A percentile compares a stretch with the other conserved stretches of the same genome.
Conservation (phyloP, 345 rosid genomes). For the Ricinus communis region DNA sequence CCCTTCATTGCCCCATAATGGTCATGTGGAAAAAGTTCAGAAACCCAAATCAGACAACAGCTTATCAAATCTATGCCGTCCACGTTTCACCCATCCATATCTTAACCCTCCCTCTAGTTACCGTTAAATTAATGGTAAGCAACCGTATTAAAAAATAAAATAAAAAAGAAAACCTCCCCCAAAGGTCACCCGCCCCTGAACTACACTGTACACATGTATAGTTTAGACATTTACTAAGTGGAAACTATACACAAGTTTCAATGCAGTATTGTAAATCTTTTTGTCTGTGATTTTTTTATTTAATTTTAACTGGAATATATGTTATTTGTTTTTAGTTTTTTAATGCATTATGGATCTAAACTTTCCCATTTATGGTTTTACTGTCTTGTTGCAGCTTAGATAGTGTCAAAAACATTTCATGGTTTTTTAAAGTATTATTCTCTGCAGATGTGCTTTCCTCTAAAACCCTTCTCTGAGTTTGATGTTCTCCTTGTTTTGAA, state of each 20-base stretch:
- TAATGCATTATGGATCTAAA: slow-evolving; percentile 38
- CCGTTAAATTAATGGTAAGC: slow-evolving; percentile 24
- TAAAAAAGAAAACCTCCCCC: background rate
- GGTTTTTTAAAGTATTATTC: slow-evolving; percentile 28
- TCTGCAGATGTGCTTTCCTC: slow-evolving; percentile 12
- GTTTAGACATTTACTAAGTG: background rate
- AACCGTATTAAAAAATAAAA: slow-evolving; percentile 16
- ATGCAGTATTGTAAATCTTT: background rate
- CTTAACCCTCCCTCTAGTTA: background rate
- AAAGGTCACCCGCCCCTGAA: background rate
- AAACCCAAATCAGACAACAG: slow-evolving; percentile 22
- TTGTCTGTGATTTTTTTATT: background rate
- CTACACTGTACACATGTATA: no score
- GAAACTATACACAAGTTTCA: slow-evolving; percentile 5
- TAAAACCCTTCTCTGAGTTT: slow-evolving; percentile 6
- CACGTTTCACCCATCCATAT: slow-evolving; percentile 15
- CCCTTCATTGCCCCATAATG: slow-evolving; percentile 13
- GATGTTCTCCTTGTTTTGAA: background rate
- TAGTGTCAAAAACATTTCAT: slow-evolving; percentile 20
- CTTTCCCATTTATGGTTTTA: background rate
- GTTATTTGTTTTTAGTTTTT: slow-evolving; percentile 15
- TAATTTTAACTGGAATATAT: background rate
- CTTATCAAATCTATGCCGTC: slow-evolving; percentile 17
- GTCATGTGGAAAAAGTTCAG: slow-evolving; percentile 32
- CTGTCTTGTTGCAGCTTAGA: background rate